A percentile compares a stretch with the other conserved stretches of the same genome.
These are phyloP conservation scores for Triticum urartu DNA, from an alignment of 176 grass and related monocot genomes.

Conservation along the genomic window DNA sequence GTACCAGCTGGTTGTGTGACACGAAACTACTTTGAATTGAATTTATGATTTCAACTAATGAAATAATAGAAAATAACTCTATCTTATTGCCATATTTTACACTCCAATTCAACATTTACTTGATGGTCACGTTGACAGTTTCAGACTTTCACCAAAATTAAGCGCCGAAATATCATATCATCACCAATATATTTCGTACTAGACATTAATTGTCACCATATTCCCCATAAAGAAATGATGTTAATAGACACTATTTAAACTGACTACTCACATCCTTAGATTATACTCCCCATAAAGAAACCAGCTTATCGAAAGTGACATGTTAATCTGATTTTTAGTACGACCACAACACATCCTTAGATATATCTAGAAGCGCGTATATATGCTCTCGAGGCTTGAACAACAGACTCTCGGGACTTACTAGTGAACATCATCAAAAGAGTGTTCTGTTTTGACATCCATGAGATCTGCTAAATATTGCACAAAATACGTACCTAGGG, in stretches of 20 bases:
- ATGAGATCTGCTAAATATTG: too few species aligned
- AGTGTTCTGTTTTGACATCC: too few species aligned
- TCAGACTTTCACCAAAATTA: not conserved
- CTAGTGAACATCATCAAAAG: too few species aligned
- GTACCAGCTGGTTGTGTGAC: slow-evolving; percentile 13
- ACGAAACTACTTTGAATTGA: slow-evolving; percentile 19
- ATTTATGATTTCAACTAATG: slow-evolving; percentile 16
- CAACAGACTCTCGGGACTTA: too few species aligned
- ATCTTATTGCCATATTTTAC: not conserved
- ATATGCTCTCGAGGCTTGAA: too few species aligned
- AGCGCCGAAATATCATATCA: too few species aligned
- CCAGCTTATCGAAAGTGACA: not conserved
- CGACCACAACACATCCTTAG: not conserved
- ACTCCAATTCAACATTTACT: too few species aligned
- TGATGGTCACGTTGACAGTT: not conserved
- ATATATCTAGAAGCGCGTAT: not conserved
- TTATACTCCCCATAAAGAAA: not conserved
- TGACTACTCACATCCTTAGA: not conserved
- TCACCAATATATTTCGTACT: too few species aligned
- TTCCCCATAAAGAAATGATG: not conserved
- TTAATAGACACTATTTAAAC: not conserved
- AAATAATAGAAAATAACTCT: not conserved
- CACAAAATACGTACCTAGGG: too few species aligned
- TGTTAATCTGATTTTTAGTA: not conserved
- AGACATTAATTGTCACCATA: too few species aligned